Evolutionary conservation across 257 asterid genomes (phyloP), one percentile per base, ranked within the genome.

Genomic region (Solanum pinnatisectum): DNA sequence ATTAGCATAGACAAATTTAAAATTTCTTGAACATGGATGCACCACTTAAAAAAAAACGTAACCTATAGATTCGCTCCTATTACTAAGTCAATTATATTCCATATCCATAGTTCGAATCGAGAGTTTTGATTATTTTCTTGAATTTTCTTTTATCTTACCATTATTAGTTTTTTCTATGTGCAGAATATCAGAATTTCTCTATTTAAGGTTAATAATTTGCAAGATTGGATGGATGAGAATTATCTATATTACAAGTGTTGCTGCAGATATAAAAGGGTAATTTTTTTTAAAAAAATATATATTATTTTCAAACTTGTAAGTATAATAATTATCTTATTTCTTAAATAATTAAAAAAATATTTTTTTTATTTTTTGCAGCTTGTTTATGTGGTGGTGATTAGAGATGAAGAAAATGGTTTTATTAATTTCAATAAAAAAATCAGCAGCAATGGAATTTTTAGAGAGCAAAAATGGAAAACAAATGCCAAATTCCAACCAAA

Each of bases 141-240:
- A 63, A 63, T 10, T 11, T 59, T 63, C 8, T n/a, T 65, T 77
- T 36, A 3, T 71, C 40, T 32, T 32, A 10, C 44, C 16, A 0
- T 39, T 0, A 56, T 18, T 56, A 56, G 10, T 0, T 46, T 42
- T 79, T 4, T 4, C 30, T 36, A 74, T 11, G 8, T 77, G 70
- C 85, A 79, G 85, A 44, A 42, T 40, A 22, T 15, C 39, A 49
- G 2, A 10, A 49, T 49, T 46, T 63, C 5, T 88, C 87, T 44
- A 40, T 88, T 88, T 40, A 36, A 36, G 89, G 39, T 46, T n/a
- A 56, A 68, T 3, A 86, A 86, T 76, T 86, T 90, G 87, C 87
- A 86, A 52, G 40, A 85, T 10, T 86, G 89, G 89, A 90, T 90
- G 90, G 92, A 90, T 35, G 92, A 90, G 88, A 90, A 88, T 72